These are phyloP conservation scores for Capillidium rhysosporum DNA, from an alignment of 371 early-diverging fungal genomes.

Conservation along the genomic window DNA sequence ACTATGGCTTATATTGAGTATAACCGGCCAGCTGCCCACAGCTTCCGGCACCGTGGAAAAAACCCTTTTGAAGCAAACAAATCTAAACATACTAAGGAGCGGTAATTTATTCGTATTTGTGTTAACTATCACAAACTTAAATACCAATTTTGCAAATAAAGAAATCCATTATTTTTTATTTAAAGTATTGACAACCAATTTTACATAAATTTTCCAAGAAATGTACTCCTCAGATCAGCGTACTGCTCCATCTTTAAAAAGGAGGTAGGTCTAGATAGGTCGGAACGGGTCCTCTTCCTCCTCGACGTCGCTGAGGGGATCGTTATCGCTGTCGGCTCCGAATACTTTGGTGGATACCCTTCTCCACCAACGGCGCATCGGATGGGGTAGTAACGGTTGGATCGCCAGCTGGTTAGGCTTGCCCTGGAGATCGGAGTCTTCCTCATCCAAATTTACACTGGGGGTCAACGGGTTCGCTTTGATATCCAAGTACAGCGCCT, in stretches of 20 bases:
- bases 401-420: background rate
- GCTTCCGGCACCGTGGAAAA: constrained; percentile 7
- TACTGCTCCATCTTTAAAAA: no score
- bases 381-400: background rate
- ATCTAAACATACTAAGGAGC: no score
- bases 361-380: background rate
- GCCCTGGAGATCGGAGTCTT: background rate
- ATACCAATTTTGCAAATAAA: no score
- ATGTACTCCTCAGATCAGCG: no score
- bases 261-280: background rate
- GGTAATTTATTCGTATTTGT: no score
- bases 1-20: constrained; percentile 89
- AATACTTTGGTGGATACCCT: background rate
- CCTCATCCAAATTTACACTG: background rate
- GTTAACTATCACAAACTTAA: no score
- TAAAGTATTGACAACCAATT: no score
- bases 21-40: constrained; percentile 10
- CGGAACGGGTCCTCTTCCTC: constrained; percentile 1
- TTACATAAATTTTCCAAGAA: no score
- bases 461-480: background rate
- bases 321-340: background rate
- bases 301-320: background rate
- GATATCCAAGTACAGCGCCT: background rate
- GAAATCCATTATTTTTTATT: no score
- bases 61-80: no score